Evolutionary conservation across 768 basidiomycete species (phyloP).

Genomic region (Mycena belliarum): DNA sequence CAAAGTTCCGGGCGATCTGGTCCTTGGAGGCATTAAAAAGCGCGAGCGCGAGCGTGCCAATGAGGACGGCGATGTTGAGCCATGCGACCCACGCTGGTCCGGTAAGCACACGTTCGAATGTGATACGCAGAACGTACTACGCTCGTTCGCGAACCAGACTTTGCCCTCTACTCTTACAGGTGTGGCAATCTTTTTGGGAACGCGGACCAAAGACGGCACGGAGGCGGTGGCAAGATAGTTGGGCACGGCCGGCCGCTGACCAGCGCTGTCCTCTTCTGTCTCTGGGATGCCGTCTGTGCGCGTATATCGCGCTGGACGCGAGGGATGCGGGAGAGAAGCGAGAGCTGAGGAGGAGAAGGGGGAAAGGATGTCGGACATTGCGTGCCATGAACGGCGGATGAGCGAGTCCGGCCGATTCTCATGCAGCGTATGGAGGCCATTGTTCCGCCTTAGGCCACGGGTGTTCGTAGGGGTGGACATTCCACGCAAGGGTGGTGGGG

Average conservation of each 20-base stretch:
- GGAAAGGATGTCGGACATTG: constrained; percentile 53
- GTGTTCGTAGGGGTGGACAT: too few relatives aligned
- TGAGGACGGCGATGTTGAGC: constrained; percentile 80
- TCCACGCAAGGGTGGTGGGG: too few relatives aligned
- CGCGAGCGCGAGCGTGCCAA: constrained; percentile 83
- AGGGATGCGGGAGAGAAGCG: constrained; percentile 44
- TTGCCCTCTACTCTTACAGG: constrained; percentile 89
- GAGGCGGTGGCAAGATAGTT: constrained; percentile 78
- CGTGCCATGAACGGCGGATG: constrained; percentile 63
- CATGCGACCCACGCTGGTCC: constrained; percentile 86
- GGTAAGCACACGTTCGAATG: neutral
- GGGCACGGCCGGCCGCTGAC: constrained; percentile 59
- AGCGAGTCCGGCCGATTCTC: constrained; percentile 33
- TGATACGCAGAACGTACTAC: constrained; percentile 53
- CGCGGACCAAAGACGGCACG: constrained; percentile 62
- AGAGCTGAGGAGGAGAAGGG: constrained; percentile 74
- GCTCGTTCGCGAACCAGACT: constrained; percentile 97
- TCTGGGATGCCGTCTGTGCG: constrained; percentile 78
- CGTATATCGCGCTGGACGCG: constrained; percentile 53
- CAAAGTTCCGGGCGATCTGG: constrained; percentile 71
- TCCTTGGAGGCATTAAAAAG: constrained; percentile 86
- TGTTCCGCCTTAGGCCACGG: neutral
- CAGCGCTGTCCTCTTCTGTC: constrained; percentile 46
- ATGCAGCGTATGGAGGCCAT: constrained; percentile 3
- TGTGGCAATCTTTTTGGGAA: constrained; percentile 82